phyloP scores from a whole-genome alignment of 768 basidiomycete genomes.

The Lactifluus subvellereus region DNA sequence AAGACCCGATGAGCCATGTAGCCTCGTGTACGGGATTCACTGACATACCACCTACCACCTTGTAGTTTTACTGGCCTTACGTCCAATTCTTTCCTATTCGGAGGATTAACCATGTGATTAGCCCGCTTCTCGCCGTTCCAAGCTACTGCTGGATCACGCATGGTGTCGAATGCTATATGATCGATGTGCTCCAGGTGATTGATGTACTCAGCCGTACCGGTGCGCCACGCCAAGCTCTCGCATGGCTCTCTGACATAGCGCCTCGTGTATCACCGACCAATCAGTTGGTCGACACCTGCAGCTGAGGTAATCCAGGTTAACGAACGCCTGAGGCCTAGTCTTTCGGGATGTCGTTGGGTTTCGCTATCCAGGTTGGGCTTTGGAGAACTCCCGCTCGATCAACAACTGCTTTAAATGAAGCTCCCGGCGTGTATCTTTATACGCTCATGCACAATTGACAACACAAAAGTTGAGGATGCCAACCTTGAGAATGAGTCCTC shows the following conservation, averaged over 20 bases:
- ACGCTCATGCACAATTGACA: no score
- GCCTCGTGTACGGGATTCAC: neutral
- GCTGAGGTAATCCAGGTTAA: neutral
- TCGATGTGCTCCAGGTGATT: neutral
- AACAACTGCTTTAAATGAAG: no score
- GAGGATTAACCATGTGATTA: neutral
- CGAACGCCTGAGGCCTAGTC: no score
- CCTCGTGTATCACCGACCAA: no score
- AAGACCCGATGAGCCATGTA: constrained; percentile 30
- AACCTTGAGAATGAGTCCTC: no score
- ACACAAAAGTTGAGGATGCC: no score
- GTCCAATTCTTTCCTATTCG: neutral
- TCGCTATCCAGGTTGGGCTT: neutral
- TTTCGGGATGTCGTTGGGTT: neutral
- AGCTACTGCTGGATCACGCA: neutral
- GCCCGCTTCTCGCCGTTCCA: neutral
- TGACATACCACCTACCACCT: neutral
- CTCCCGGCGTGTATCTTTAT: no score
- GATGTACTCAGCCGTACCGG: neutral
- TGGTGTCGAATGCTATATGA: neutral
- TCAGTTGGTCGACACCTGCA: no score
- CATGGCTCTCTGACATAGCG: no score
- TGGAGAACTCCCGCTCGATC: no score
- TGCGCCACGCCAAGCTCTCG: no score
- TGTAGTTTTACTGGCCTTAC: neutral